Evolutionary conservation across 345 rosid species (phyloP), one percentile per base, ranked within the genome.

Genomic region (Brassica incana): DNA sequence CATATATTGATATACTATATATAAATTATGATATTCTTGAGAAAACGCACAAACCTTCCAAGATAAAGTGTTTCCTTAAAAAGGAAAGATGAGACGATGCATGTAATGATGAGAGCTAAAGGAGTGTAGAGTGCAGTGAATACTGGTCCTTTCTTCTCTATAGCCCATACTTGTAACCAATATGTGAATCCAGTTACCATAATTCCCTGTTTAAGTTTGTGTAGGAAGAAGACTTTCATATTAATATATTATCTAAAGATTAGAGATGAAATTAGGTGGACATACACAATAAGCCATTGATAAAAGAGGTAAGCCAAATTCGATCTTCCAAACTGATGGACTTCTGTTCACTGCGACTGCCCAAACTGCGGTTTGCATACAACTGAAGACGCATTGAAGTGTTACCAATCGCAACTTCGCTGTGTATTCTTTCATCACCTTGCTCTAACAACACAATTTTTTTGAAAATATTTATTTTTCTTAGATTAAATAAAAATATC

Each of bases 91-190:
- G 98, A 92, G 87, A 85, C 73, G 63, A 88, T 67, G 66, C 90
- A 90, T 0, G 98, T 88, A 10, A 94, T 83, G 9, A 90, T 85
- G 23, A 94, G 97, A 12, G 97, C 89, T 14, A 92, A 67, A 27
- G 98, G 98, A 75, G 96, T 88, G 83, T 89, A 94, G 67, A 85
- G 85, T 59, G 97, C 85, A 3, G 89, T 84, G 83, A 90, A 94
- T 59, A 94, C 93, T 12, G 98, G 96, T 15, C 98, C 97, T 83
- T 86, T 94, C 88, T 88, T 89, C 86, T 92, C 89, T 72, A 90
- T 88, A 0, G 86, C 83, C 98, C 98, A 92, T 2, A 89, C 88
- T 94, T 92, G 98, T 35, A 94, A 69, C 92, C 96, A 92, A 79
- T 90, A 92, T 15, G 93, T 83, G 8, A 92, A 77, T 5, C 93